Percentiles rank a stretch among this genome's conserved stretches.
Evolutionary conservation across 345 rosid species (phyloP).

Genomic region (Gossypium mustelinum): DNA sequence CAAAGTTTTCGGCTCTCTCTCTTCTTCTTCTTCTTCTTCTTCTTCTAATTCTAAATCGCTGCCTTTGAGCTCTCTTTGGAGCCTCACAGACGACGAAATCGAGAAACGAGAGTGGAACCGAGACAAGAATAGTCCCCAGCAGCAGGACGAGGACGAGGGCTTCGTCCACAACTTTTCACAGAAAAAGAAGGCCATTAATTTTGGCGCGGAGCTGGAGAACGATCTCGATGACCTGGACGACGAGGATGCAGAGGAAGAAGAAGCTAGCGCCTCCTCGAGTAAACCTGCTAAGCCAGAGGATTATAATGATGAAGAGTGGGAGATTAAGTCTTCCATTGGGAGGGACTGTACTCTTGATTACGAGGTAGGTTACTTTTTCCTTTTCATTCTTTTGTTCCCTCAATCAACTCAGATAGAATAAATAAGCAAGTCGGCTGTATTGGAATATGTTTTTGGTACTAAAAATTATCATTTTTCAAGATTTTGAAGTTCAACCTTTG

Average conservation of each 20-base stretch:
- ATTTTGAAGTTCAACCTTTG: not conserved
- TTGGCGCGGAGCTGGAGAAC: conserved; percentile 18
- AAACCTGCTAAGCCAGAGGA: conserved; percentile 36
- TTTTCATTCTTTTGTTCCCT: not conserved
- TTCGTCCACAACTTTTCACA: conserved; percentile 6
- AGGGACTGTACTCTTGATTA: conserved; percentile 63
- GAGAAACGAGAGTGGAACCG: conserved; percentile 43
- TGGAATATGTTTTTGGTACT: not conserved
- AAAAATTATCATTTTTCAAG: not conserved
- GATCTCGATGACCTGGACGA: conserved; percentile 33
- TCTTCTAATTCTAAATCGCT: conserved; percentile 7
- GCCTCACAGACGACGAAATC: conserved; percentile 64
- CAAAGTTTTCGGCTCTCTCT: conserved; percentile 65
- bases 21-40: conserved; percentile 23
- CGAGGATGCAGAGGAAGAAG: conserved; percentile 15
- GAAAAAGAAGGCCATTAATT: not conserved
- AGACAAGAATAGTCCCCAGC: conserved; percentile 19
- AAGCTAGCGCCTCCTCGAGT: not conserved
- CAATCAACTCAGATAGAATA: not conserved
- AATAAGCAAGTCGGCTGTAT: not conserved
- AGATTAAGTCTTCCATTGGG: conserved; percentile 64
- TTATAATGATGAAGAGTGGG: conserved; percentile 68
- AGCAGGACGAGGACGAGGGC: not conserved
- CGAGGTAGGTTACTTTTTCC: conserved; percentile 59
- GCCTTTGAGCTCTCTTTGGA: conserved; percentile 54